phyloP scores from a whole-genome alignment of 1,284 basidiomycete genomes.

The Termitomyces sp. region DNA sequence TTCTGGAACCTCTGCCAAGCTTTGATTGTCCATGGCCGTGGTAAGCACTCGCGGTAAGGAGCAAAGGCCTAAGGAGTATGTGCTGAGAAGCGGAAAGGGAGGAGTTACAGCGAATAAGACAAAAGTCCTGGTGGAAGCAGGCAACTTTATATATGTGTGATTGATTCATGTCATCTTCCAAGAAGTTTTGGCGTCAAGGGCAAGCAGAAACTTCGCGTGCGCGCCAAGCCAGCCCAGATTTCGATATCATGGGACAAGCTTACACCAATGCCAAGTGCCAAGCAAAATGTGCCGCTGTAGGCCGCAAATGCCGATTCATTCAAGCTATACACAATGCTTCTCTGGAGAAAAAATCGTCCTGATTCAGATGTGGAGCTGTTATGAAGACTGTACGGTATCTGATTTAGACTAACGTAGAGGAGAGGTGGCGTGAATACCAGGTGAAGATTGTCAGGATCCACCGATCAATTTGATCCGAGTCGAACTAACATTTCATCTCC shows the following conservation, averaged over 20 bases:
- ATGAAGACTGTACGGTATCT: not conserved
- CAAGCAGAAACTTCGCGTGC: conserved; percentile 4
- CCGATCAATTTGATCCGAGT: conserved; percentile 9
- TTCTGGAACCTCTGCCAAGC: not conserved
- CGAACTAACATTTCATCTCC: not conserved
- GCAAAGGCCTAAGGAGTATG: not conserved
- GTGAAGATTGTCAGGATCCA: not conserved
- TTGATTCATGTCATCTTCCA: conserved; percentile 14
- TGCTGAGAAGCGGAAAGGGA: not conserved
- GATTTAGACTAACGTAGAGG: not conserved
- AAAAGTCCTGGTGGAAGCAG: not conserved
- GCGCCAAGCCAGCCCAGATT: conserved; percentile 12
- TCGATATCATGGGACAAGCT: conserved; percentile 7
- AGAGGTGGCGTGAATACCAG: not conserved
- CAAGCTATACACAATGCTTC: not conserved
- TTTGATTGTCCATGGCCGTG: not conserved
- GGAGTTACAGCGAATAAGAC: not conserved
- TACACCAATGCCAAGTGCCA: conserved; percentile 14
- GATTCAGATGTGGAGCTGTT: not conserved
- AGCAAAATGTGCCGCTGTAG: conserved; percentile 3
- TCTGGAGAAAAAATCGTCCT: not conserved
- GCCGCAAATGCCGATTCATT: not conserved
- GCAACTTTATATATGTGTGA: conserved; percentile 11
- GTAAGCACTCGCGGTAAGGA: not conserved
- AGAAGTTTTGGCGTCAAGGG: conserved; percentile 15